Conservation (phyloP, 2,329 filamentous ascomycete species). For the Lojkania enalia region DNA sequence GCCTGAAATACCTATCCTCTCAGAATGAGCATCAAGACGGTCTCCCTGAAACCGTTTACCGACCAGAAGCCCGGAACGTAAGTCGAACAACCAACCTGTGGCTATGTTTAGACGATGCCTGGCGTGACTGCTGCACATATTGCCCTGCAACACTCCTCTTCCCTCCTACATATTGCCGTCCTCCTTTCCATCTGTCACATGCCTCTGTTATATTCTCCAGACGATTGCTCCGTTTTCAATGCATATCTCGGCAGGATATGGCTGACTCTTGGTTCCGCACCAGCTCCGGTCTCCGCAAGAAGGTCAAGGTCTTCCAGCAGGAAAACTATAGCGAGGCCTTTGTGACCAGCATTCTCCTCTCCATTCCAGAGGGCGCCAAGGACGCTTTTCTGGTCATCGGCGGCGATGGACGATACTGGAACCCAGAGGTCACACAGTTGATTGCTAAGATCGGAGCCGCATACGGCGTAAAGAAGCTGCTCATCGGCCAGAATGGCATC, state of each 20-base stretch:
- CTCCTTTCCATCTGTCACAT: constrained; percentile 14
- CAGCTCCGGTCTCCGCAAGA: constrained; percentile 97
- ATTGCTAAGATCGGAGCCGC: constrained; percentile 97
- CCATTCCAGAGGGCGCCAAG: constrained; percentile 91
- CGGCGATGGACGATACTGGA: constrained; percentile 96
- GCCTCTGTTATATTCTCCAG: constrained; percentile 6
- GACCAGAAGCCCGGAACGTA: constrained; percentile 99
- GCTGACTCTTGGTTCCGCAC: constrained; percentile 29
- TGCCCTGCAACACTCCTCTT: constrained; percentile 16
- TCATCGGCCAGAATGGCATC: constrained; percentile 95
- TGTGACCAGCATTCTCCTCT: constrained; percentile 88
- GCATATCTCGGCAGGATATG: constrained; percentile 17
- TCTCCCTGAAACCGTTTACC: constrained; percentile 81
- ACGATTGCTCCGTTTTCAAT: constrained; percentile 13
- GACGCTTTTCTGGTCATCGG: constrained; percentile 93
- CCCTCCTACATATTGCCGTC: constrained; percentile 18
- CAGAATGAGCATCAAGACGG: constrained; percentile 71
- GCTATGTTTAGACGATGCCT: constrained; percentile 17
- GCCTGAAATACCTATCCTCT: constrained; percentile 23
- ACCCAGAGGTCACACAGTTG: constrained; percentile 92
- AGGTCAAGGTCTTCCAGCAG: constrained; percentile 97
- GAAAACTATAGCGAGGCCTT: constrained; percentile 96
- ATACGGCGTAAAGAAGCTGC: constrained; percentile 97
- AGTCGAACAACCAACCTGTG: constrained; percentile 50
- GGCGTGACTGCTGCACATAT: constrained; percentile 19